Evolutionary conservation across 257 asterid species (phyloP).

Genomic region (Voacanga thouarsii): DNA sequence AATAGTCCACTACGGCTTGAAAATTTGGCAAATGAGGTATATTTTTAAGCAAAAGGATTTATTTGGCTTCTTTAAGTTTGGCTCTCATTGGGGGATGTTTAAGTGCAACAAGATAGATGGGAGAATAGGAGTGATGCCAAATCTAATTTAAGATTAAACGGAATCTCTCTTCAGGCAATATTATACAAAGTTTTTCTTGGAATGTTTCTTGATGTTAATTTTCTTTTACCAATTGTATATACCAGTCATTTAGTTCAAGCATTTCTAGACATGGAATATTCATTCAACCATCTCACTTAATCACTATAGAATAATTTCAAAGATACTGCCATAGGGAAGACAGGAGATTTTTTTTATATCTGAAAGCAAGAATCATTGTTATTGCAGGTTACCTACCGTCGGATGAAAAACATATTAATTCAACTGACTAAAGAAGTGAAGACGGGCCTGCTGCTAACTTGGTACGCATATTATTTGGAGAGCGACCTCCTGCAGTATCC

Average conservation of each 20-base stretch:
- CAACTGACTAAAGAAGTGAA: slow-evolving; percentile 86
- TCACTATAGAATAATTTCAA: neutral
- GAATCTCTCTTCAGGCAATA: no score
- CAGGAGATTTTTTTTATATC: neutral
- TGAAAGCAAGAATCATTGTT: slow-evolving; percentile 13
- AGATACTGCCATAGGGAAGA: neutral
- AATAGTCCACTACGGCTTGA: slow-evolving; percentile 86
- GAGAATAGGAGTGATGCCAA: no score
- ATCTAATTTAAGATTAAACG: no score
- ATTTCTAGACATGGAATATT: neutral
- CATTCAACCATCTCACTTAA: neutral
- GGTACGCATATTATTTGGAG: slow-evolving; percentile 93
- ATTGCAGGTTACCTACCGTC: slow-evolving; percentile 80
- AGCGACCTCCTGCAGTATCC: slow-evolving; percentile 56
- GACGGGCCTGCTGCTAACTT: slow-evolving; percentile 87
- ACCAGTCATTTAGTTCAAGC: neutral
- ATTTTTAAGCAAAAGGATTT: slow-evolving; percentile 1
- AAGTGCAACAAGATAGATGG: no score
- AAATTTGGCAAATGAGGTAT: slow-evolving; percentile 93
- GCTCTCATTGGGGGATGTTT: neutral
- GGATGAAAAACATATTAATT: slow-evolving; percentile 84
- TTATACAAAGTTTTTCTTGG: no score
- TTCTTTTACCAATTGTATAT: neutral
- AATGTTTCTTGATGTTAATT: neutral
- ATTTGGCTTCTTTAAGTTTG: neutral